These are phyloP conservation scores for Pythium folliculosum DNA, from an alignment of 352 stramenopile species.

Conservation along the genomic window DNA sequence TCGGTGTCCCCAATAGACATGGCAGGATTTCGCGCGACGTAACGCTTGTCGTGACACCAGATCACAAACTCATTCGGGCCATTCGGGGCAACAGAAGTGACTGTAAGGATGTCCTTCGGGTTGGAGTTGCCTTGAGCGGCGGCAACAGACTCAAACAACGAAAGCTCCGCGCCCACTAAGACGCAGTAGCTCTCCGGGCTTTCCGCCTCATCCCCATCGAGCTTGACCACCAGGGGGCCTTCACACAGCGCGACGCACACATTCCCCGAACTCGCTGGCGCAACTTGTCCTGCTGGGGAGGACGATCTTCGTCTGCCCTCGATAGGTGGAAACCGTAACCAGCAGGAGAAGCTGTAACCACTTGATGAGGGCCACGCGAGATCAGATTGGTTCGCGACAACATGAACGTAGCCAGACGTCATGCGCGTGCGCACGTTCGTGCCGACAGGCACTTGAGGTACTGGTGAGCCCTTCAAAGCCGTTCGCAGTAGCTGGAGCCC, in stretches of 20 bases:
- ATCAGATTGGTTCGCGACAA: constrained; percentile 55
- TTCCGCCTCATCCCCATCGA: constrained; percentile 43
- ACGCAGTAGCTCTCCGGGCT: constrained; percentile 52
- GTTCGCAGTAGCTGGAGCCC: constrained; percentile 50
- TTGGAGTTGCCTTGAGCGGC: constrained; percentile 30
- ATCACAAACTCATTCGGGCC: constrained; percentile 49
- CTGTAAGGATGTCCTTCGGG: constrained; percentile 39
- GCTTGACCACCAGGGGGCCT: constrained; percentile 44
- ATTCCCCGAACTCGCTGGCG: background rate
- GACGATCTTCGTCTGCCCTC: constrained; percentile 15
- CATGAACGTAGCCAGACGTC: constrained; percentile 63
- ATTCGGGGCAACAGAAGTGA: constrained; percentile 43
- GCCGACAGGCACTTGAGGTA: constrained; percentile 58
- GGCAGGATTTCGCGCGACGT: constrained; percentile 27
- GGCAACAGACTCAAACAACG: constrained; percentile 50
- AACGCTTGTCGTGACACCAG: constrained; percentile 43
- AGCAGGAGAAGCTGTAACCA: constrained; percentile 80
- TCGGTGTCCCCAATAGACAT: constrained; percentile 33
- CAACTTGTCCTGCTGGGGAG: background rate
- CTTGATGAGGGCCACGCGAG: constrained; percentile 67
- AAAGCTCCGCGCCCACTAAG: constrained; percentile 58
- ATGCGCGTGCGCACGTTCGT: constrained; percentile 51
- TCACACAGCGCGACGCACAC: constrained; percentile 56
- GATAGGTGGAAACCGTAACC: constrained; percentile 53
- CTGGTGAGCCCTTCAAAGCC: constrained; percentile 39